Evolutionary conservation across 2,329 filamentous ascomycete genomes (phyloP), one percentile per base, ranked within the genome.

Genomic region (Graphium sp.): DNA sequence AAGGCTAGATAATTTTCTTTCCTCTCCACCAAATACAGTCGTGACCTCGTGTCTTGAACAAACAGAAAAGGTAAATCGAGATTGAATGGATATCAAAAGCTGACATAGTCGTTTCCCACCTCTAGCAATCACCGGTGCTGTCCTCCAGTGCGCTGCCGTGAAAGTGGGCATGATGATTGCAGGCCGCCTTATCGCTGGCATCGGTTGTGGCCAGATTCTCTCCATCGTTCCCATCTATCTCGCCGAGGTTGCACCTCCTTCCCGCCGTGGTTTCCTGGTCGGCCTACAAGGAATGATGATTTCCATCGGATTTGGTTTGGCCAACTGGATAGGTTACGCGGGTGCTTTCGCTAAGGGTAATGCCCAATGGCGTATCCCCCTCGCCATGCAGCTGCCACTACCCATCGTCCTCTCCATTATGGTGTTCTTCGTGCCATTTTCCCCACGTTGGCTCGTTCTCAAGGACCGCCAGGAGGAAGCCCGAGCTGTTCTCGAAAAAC

Each of bases 281-380:
- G 40, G 31, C 1, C 28, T 34, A 6, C 46, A 50, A 26, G 50
- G 46, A 1, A 35, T 50, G 21, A 43, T 49, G 29, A 49, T 48
- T 16, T 40, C 48, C 1, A 31, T 50, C 5, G 55, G 54, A 5
- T 55, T 47, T 27, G 47, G 51, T 33, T 28, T 40, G 7, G 53
- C 50, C 2, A 49, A 48, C 26, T 57, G 52, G 51, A 46, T 57
- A 24, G 53, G 52, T 4, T 55, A 51, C 31, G 46, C 42, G 3
- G 44, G 52, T 7, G 41, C 42, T 0, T 53, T 45, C 29, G 43
- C 42, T 2, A 14, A 32, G 6, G 44, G 45, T 0, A 37, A 47
- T 24, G 23, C 35, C 1, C 44, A 49, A 26, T 54, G 50, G 49
- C 39, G 47, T 1, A 41, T 52, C 7, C 47, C 46, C 5, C 39